These are phyloP conservation scores for Cyberlindnera suaveolens DNA, from an alignment of 805 yeast species.

Conservation along the genomic window DNA sequence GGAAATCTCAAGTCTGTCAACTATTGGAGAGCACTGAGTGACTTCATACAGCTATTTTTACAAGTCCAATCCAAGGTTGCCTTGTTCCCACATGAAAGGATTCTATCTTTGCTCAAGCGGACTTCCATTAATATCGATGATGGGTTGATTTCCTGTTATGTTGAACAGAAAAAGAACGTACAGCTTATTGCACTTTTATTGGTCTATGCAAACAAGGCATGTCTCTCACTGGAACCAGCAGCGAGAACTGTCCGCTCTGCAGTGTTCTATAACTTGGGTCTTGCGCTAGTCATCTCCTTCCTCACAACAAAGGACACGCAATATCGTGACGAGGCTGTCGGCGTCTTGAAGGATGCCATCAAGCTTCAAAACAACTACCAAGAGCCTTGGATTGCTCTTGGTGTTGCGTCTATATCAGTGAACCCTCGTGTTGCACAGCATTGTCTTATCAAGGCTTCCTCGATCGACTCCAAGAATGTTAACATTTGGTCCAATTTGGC, in stretches of 20 bases:
- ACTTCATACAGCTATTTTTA: constrained; percentile 47
- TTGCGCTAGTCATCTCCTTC: constrained; percentile 48
- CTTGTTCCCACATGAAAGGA: constrained; percentile 41
- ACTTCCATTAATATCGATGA: constrained; percentile 27
- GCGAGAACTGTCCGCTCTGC: constrained; percentile 50
- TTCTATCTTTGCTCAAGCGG: constrained; percentile 19
- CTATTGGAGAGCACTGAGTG: constrained; percentile 63
- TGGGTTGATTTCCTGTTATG: constrained; percentile 12
- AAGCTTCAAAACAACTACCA: constrained; percentile 64
- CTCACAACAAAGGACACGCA: constrained; percentile 22
- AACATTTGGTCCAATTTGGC: constrained; percentile 80
- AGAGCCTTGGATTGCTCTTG: constrained; percentile 78
- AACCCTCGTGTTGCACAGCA: constrained; percentile 83
- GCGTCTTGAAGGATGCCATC: constrained; percentile 58
- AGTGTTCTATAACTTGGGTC: constrained; percentile 64
- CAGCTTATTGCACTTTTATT: constrained; percentile 35
- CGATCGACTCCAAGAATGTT: constrained; percentile 62
- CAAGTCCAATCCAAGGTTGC: constrained; percentile 47
- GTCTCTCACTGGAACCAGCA: constrained; percentile 31
- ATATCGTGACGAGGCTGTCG: constrained; percentile 48
- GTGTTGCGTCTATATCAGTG: constrained; percentile 59
- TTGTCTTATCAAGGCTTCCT: constrained; percentile 78
- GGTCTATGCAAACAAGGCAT: constrained; percentile 42
- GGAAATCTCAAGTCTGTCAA: constrained; percentile 41
- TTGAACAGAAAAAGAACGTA: constrained; percentile 22